Percentiles rank a stretch among this genome's conserved stretches.
phyloP scores from a whole-genome alignment of 345 rosid species.

The Brassica juncea region DNA sequence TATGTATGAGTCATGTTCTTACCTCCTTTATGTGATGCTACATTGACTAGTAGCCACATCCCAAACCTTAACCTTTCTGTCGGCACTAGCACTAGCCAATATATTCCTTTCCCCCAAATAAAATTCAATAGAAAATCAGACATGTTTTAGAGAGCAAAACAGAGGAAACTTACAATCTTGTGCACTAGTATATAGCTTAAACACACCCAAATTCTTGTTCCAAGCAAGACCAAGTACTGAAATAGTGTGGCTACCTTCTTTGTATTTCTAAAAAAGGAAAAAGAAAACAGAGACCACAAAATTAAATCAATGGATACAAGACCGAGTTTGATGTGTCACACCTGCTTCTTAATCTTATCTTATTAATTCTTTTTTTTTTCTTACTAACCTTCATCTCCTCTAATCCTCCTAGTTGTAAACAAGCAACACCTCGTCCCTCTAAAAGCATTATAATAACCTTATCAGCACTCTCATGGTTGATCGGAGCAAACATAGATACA shows the following conservation, averaged over 20 bases:
- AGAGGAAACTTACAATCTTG: not conserved
- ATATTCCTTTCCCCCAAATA: slow-evolving; percentile 30
- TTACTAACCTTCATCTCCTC: slow-evolving; percentile 51
- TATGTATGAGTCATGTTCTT: slow-evolving; percentile 13
- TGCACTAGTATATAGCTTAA: slow-evolving; percentile 6
- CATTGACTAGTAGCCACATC: slow-evolving; percentile 77
- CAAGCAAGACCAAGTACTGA: too few relatives aligned
- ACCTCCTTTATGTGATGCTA: slow-evolving; percentile 82
- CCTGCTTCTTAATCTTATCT: slow-evolving; percentile 35
- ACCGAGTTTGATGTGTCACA: slow-evolving; percentile 37
- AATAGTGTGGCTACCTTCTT: slow-evolving; percentile 43
- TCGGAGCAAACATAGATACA: slow-evolving; percentile 2
- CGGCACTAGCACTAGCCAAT: slow-evolving; percentile 81
- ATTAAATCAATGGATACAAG: not conserved
- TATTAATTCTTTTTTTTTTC: slow-evolving; percentile 43
- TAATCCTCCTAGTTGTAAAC: slow-evolving; percentile 65
- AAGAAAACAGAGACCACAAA: slow-evolving; percentile 21
- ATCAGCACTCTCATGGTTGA: slow-evolving; percentile 11
- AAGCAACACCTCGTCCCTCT: slow-evolving; percentile 87
- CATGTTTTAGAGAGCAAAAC: not conserved
- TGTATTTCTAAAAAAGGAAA: slow-evolving; percentile 51
- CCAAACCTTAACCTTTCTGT: slow-evolving; percentile 84
- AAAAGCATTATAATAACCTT: slow-evolving; percentile 34
- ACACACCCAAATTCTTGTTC: slow-evolving; percentile 43
- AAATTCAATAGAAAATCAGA: slow-evolving; percentile 45